Conservation (phyloP, 2,329 filamentous ascomycete species). For the Madurella mycetomatis region DNA sequence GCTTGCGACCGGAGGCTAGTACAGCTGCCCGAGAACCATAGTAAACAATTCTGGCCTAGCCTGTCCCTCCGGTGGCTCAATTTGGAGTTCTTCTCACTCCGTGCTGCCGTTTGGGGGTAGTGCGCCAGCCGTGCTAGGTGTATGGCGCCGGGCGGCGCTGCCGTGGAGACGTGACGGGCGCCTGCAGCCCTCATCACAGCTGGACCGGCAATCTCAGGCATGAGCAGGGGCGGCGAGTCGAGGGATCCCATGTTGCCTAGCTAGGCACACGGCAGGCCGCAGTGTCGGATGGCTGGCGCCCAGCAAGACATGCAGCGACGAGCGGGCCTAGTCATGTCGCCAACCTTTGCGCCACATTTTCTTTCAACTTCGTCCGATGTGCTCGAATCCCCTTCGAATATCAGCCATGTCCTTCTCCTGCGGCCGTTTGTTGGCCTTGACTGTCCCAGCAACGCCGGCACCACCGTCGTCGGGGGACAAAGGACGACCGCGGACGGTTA, state of each 20-base stretch:
- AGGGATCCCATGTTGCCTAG: slow-evolving; percentile 28
- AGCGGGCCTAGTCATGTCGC: slow-evolving; percentile 20
- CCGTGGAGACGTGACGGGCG: slow-evolving; percentile 31
- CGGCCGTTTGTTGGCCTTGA: not conserved
- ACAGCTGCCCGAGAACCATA: not conserved
- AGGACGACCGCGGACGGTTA: slow-evolving; percentile 4
- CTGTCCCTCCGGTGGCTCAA: slow-evolving; percentile 3
- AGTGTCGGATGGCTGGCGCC: slow-evolving; percentile 11
- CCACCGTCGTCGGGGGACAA: slow-evolving; percentile 12
- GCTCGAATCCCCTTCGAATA: slow-evolving; percentile 1
- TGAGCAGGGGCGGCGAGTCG: slow-evolving; percentile 37
- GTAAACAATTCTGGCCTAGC: slow-evolving; percentile 4
- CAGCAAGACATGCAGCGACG: slow-evolving; percentile 8
- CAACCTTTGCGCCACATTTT: slow-evolving; percentile 26
- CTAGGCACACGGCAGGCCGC: slow-evolving; percentile 12
- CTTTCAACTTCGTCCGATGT: slow-evolving; percentile 22
- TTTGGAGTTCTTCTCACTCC: slow-evolving; percentile 4
- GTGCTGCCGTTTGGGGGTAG: slow-evolving; percentile 18
- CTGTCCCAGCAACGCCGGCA: not conserved
- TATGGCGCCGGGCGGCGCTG: slow-evolving; percentile 11
- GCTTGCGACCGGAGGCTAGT: not conserved
- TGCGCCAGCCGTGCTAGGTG: slow-evolving; percentile 5
- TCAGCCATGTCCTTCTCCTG: not conserved
- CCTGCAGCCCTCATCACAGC: slow-evolving; percentile 35
- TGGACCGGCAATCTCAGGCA: slow-evolving; percentile 31